These are phyloP conservation scores for Fusarium sp. DNA, from an alignment of 2,329 filamentous ascomycete species.

Conservation along the genomic window DNA sequence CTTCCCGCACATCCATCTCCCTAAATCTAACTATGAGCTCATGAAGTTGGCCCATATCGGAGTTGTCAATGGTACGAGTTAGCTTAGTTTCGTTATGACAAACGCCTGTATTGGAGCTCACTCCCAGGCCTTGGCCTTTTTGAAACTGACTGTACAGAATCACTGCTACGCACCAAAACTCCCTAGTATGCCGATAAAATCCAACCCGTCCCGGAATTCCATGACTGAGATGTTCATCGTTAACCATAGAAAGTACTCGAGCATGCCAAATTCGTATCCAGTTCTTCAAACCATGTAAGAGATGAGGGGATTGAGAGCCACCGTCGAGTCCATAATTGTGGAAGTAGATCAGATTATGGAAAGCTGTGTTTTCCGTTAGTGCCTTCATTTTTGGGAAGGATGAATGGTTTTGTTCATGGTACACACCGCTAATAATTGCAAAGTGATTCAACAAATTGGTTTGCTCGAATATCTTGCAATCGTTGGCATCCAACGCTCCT, in stretches of 20 bases:
- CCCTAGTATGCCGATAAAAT: conserved; percentile 11
- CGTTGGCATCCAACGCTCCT: not conserved
- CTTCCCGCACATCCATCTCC: too few species aligned
- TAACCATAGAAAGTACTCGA: not conserved
- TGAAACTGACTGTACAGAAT: too few species aligned
- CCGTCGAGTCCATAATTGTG: conserved; percentile 1
- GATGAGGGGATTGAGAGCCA: not conserved
- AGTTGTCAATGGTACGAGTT: too few species aligned
- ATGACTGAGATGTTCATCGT: too few species aligned
- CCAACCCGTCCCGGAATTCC: not conserved
- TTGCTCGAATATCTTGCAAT: conserved; percentile 12
- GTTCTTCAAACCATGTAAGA: conserved; percentile 15
- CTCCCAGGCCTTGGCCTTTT: too few species aligned
- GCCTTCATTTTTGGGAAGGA: rapidly evolving
- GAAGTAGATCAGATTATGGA: conserved; percentile 33
- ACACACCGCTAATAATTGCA: conserved; percentile 28
- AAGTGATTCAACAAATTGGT: conserved; percentile 24
- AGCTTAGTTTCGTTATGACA: too few species aligned
- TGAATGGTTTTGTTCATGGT: not conserved
- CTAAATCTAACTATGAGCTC: too few species aligned
- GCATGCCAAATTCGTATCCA: conserved; percentile 20
- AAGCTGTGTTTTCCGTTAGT: conserved; percentile 6
- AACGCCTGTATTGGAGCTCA: too few species aligned
- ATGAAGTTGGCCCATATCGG: too few species aligned
- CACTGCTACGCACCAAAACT: conserved; percentile 16